Conservation (phyloP, 176 grass and related monocot species). For the Eleusine indica region DNA sequence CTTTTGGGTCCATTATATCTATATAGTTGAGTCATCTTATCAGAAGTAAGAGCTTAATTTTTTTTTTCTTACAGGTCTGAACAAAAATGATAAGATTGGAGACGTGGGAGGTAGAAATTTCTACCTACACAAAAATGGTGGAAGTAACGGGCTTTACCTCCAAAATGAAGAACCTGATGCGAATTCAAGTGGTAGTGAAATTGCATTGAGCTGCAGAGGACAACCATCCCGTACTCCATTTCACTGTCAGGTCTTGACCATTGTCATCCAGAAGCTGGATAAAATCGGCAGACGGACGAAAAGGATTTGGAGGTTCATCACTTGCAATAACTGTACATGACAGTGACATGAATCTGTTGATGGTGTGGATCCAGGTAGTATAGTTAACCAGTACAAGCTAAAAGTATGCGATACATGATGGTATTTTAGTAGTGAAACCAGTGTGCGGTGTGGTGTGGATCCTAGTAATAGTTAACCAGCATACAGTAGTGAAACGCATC, state of each 20-base stretch:
- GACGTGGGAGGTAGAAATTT: constrained; percentile 78
- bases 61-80: constrained; percentile 54
- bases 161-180: constrained; percentile 32
- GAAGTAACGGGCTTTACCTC: constrained; percentile 33
- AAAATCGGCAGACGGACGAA: constrained; percentile 37
- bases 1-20: not conserved
- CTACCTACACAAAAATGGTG: constrained; percentile 72
- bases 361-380: not conserved
- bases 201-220: not conserved
- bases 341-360: constrained; percentile 13
- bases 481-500: not conserved
- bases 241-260: constrained; percentile 22
- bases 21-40: not conserved
- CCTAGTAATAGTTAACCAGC: not conserved
- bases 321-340: constrained; percentile 48
- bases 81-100: constrained; percentile 81
- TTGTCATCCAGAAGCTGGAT: constrained; percentile 44
- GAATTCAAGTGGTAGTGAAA: not conserved
- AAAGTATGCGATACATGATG: not conserved
- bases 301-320: constrained; percentile 48
- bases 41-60: not conserved
- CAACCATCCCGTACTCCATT: not conserved
- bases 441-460: not conserved
- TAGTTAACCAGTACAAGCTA: not conserved
- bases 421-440: not conserved